A percentile compares a stretch with the other conserved stretches of the same genome.
Conservation (phyloP, 192 early-diverging fungal genomes). For the Cladochytrium replicatum region DNA sequence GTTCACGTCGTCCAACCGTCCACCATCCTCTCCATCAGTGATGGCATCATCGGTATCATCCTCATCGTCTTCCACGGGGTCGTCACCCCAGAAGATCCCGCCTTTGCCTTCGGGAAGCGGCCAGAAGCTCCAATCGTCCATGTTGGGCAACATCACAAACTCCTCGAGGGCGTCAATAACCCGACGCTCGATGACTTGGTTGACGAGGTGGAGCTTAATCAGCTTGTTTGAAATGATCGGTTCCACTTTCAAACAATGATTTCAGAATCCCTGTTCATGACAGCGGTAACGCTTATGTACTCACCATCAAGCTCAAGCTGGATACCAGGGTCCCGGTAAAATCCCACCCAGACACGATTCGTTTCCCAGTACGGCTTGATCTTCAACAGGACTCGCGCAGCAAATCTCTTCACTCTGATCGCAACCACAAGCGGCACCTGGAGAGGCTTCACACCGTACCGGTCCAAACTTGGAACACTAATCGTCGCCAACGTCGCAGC, state of each 20-base stretch:
- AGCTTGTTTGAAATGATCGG: slow-evolving; percentile 79
- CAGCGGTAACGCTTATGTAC: too few species aligned
- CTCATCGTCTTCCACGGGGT: too few species aligned
- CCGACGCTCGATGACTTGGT: slow-evolving; percentile 74
- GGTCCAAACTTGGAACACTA: slow-evolving; percentile 41
- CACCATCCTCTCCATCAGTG: too few species aligned
- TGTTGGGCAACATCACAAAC: slow-evolving; percentile 73
- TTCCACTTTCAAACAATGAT: too few species aligned
- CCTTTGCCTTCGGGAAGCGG: too few species aligned
- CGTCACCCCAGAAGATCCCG: too few species aligned
- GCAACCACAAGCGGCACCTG: slow-evolving; percentile 67
- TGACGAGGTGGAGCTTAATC: slow-evolving; percentile 66
- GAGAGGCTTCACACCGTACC: slow-evolving; percentile 54
- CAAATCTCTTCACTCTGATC: slow-evolving; percentile 60
- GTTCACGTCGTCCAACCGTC: too few species aligned
- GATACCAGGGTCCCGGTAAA: slow-evolving; percentile 66
- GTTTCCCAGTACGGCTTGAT: slow-evolving; percentile 65
- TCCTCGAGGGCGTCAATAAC: slow-evolving; percentile 71
- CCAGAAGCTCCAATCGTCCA: slow-evolving; percentile 81
- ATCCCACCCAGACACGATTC: slow-evolving; percentile 80
- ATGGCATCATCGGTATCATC: too few species aligned
- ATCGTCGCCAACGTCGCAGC: slow-evolving; percentile 57
- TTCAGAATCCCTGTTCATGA: too few species aligned
- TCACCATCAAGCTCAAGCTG: slow-evolving; percentile 49
- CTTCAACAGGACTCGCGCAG: slow-evolving; percentile 62